Evolutionary conservation across 495 filamentous ascomycete species (phyloP), one percentile per base, ranked within the genome.

Genomic region (Podospora didyma): DNA sequence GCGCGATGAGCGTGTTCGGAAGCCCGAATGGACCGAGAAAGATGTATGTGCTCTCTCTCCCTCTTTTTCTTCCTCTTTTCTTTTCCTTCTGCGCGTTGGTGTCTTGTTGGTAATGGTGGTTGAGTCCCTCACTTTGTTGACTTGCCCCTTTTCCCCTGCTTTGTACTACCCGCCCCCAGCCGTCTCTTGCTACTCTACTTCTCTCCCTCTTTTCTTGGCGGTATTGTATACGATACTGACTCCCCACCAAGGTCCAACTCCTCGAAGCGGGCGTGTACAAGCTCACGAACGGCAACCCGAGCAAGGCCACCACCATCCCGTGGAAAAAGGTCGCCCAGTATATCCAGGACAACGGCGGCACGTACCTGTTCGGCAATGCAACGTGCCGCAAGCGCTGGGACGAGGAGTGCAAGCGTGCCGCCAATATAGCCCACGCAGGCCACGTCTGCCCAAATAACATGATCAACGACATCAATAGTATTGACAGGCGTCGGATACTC

Each of bases 371-470:
- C 69, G 91, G 90, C 1, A 86, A 91, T 68, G 84, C 89, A 2
- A 96, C 92, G 0, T 93, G 89, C 64, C 90, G 90, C 68, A 95
- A 90, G 76, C 89, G 90, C 65, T 97, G 86, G 80, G 75, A 85
- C 56, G 75, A 79, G 52, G 62, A 81, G 56, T 68, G 46, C 51
- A n/a, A n/a, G n/a, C n/a, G n/a, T n/a, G n/a, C n/a, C n/a, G n/a
- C n/a, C n/a, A n/a, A n/a, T n/a, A n/a, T n/a, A n/a, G n/a, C n/a
- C n/a, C n/a, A n/a, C n/a, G 58, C 1, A 59, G 71, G 31, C 60
- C 59, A 39, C 34, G 34, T 37, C 34, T 7, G 9, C 34, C 9
- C 34, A 7, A 17, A 17, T 31, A 31, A 31, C 26, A 4, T 31
- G 26, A 31, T 4, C 26, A 31, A 31, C 26, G 26, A 31, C 26